Percentiles rank a stretch among this genome's conserved stretches.
phyloP scores from a whole-genome alignment of 2,329 filamentous ascomycete genomes.

The Incumbomyces lentus region DNA sequence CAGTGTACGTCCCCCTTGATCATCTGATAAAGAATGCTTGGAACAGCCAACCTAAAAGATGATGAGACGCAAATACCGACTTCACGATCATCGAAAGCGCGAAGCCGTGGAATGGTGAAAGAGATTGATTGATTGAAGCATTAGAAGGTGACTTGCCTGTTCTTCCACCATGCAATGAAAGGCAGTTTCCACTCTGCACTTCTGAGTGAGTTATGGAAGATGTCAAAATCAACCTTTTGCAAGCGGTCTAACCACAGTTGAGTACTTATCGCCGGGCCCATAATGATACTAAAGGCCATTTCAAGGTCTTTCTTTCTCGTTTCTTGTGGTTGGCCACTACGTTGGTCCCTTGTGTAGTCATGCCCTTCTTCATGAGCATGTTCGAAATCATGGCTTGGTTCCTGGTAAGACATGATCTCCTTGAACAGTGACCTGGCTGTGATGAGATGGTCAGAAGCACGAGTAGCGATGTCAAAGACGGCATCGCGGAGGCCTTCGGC shows the following conservation, averaged over 20 bases:
- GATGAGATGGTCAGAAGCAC: slow-evolving; percentile 90
- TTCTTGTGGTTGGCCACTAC: slow-evolving; percentile 23
- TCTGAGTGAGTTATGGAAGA: slow-evolving; percentile 56
- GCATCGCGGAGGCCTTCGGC: slow-evolving; percentile 78
- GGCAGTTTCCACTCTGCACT: slow-evolving; percentile 73
- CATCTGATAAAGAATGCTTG: too few relatives aligned
- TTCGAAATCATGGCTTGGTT: slow-evolving; percentile 78
- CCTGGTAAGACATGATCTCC: slow-evolving; percentile 62
- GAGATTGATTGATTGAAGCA: too few relatives aligned
- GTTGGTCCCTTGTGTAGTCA: slow-evolving; percentile 36
- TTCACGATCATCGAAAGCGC: too few relatives aligned
- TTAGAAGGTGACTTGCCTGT: slow-evolving; percentile 42
- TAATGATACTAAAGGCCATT: slow-evolving; percentile 56
- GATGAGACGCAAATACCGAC: too few relatives aligned
- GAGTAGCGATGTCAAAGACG: slow-evolving; percentile 81
- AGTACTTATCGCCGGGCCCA: slow-evolving; percentile 64
- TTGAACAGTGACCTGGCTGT: slow-evolving; percentile 86
- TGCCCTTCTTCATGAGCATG: slow-evolving; percentile 67
- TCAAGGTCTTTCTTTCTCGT: slow-evolving; percentile 42
- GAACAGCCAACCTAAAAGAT: too few relatives aligned
- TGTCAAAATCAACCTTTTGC: slow-evolving; percentile 73
- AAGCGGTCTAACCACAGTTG: slow-evolving; percentile 67
- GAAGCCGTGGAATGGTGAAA: too few relatives aligned
- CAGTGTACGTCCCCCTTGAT: too few relatives aligned
- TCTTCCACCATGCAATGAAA: slow-evolving; percentile 61